Evolutionary conservation across 768 basidiomycete species (phyloP).

Genomic region (Leccinum fibrillosum): DNA sequence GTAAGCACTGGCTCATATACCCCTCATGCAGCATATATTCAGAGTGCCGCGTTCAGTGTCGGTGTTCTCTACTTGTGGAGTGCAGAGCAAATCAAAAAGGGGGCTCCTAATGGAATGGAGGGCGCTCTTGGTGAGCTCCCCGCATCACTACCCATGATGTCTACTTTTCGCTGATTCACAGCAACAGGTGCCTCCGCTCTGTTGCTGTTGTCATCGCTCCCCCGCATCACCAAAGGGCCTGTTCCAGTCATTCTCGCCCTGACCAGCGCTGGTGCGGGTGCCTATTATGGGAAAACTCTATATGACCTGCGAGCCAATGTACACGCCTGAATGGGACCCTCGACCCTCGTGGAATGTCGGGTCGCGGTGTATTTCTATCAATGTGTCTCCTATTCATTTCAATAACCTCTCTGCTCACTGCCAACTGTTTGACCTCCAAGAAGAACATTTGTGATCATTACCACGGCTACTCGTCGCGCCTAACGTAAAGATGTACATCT

Average conservation of each 20-base stretch:
- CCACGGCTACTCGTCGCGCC: background rate
- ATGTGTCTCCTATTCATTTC: slow-evolving; percentile 1
- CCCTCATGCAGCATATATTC: background rate
- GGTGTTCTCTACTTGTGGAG: slow-evolving; percentile 79
- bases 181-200: slow-evolving; percentile 69
- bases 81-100: slow-evolving; percentile 70
- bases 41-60: slow-evolving; percentile 44
- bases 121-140: slow-evolving; percentile 64
- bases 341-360: background rate
- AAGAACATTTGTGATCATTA: slow-evolving; percentile 2
- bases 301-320: slow-evolving; percentile 34
- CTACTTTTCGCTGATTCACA: background rate
- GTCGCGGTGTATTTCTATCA: slow-evolving; percentile 11
- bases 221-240: slow-evolving; percentile 70
- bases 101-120: slow-evolving; percentile 71
- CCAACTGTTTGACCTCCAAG: background rate
- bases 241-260: slow-evolving; percentile 62
- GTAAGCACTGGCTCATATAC: slow-evolving; percentile 39
- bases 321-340: slow-evolving; percentile 7
- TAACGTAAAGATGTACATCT: slow-evolving; percentile 16
- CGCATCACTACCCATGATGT: background rate
- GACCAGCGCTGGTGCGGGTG: slow-evolving; percentile 56
- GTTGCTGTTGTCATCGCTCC: slow-evolving; percentile 69
- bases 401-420: background rate
- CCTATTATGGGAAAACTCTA: slow-evolving; percentile 66